A percentile compares a stretch with the other conserved stretches of the same genome.
Conservation (phyloP, 139 green algal genomes). For the Chlamydomonas sphaeroides region DNA sequence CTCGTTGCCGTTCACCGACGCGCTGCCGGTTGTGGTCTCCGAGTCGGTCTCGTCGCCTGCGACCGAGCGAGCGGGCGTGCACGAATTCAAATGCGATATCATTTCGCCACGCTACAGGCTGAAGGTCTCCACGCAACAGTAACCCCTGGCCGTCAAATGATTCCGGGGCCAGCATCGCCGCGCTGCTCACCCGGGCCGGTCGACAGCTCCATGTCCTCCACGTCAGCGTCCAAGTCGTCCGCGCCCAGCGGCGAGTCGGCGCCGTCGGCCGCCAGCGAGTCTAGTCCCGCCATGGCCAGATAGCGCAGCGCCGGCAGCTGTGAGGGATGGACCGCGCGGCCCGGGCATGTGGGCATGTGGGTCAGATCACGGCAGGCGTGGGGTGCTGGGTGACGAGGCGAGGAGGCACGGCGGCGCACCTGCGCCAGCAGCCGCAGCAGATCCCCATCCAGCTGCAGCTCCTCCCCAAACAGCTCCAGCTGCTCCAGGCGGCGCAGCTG, state of each 20-base stretch:
- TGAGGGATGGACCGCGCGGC: too few species aligned
- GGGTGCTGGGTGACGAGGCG: too few species aligned
- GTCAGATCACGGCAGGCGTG: too few species aligned
- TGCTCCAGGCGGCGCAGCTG: slow-evolving; percentile 31
- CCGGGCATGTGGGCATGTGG: too few species aligned
- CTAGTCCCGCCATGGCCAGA: slow-evolving; percentile 41
- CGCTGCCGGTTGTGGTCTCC: not conserved
- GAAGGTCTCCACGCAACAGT: too few species aligned
- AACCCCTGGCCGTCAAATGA: not conserved
- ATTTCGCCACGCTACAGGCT: too few species aligned
- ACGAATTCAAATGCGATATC: too few species aligned
- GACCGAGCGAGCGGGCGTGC: too few species aligned
- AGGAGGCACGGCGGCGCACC: too few species aligned
- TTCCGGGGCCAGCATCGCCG: too few species aligned
- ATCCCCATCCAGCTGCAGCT: slow-evolving; percentile 31
- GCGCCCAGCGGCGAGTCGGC: not conserved
- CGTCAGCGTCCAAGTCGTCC: slow-evolving; percentile 16
- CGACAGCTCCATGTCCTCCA: slow-evolving; percentile 42
- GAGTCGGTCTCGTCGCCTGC: slow-evolving; percentile 14
- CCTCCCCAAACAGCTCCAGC: slow-evolving; percentile 43
- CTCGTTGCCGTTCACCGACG: slow-evolving; percentile 6
- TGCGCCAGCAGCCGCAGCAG: slow-evolving; percentile 26
- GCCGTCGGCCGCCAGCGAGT: slow-evolving; percentile 26
- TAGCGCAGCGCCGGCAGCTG: slow-evolving; percentile 28
- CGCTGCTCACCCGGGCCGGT: not conserved